Evolutionary conservation across 768 basidiomycete genomes (phyloP), one percentile per base, ranked within the genome.

Genomic region (Termitomyces sp.): DNA sequence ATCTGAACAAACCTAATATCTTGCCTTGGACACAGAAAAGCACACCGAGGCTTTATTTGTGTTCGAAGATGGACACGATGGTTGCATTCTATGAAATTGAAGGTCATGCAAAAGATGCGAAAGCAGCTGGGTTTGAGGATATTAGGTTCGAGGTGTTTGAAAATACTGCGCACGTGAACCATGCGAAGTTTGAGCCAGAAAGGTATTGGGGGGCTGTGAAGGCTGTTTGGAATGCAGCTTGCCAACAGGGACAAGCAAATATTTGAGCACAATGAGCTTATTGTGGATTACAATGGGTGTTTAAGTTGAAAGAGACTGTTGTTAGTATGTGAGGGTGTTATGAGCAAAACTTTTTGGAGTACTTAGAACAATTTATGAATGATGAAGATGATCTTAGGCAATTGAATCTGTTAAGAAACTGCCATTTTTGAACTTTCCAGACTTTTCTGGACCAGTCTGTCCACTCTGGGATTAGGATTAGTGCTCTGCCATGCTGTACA

Each of bases 21-120:
- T 65, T 81, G 2, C 80, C 79, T 5, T 80, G 78, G 78, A 68
- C 75, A 24, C 66, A 65, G n/a, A 65, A 66, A 49, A 57, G 59
- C 33, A 76, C 78, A 0, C 76, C 75, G 9, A 67, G 81, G 51
- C 66, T 83, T 13, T 81, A 81, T 57, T 47, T 83, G 11, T 81
- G 76, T 61, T 81, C 81, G 2, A 73, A 69, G 31, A 65, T 39
- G 22, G 81, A 83, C 54, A 68, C 73, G 8, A 58, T 81, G 48
- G 74, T 81, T 31, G 69, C 73, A 0, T 65, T 63, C 27, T 54
- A 63, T 1, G 73, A 78, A 20, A 72, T 80, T 1, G 72, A 76
- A 54, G 64, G 49, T 18, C 79, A 81, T 67, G 72, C 70, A 0
- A 58, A 60, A 11, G 60, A 68, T 16, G 75, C 73, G 37, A 66